Base-by-base conservation (phyloP, 164 flowering plant species). In the Aristolochia fimbriata region DNA sequence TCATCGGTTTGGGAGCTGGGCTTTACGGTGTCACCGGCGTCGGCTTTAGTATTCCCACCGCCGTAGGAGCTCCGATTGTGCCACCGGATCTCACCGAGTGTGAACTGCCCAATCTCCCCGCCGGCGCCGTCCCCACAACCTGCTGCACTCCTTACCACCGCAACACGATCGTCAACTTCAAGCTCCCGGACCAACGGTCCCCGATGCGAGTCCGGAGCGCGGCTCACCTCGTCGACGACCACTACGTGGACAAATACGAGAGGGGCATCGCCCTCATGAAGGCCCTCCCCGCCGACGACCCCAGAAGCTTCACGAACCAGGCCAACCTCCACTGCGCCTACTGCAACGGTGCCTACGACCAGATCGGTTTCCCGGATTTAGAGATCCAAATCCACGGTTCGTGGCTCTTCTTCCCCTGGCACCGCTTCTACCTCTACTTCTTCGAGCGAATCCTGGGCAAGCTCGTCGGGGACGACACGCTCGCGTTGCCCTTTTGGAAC, bases 331-430 rank as follows among this genome's bases (percentile, higher is more conserved):
- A 78, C 27, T 78, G 82, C 46, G 82, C 82, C 49, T 78, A 74
- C 53, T 78, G 80, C 59, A 57, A 73, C 22, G 75, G 67, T 5
- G 74, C 78, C 20, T 68, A 74, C 48, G 55, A 65, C 15, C 78
- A 74, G 58, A 55, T 62, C 0, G 78, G 75, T 19, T 70, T 71
- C 41, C 77, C 74, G 4, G 67, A 37, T 10, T 7, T 75, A 2
- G 78, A 65, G 16, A 7, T 78, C 17, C 62, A 68, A 3, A 59
- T 75, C 43, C 80, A 79, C 61, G 46, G 55, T 22, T 64, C 69
- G 0, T 77, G 80, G 83, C 65, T 77, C 22, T 79, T 79, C 59
- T 77, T 72, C 62, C 79, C 79, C 5, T 76, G 72, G 70, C 83
- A 64, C 71, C 54, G 76, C 15, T 70, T 6, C 45, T 68, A 69